These are phyloP conservation scores for Harringtonia lauricola DNA, from an alignment of 2,329 filamentous ascomycete genomes.

Conservation along the genomic window DNA sequence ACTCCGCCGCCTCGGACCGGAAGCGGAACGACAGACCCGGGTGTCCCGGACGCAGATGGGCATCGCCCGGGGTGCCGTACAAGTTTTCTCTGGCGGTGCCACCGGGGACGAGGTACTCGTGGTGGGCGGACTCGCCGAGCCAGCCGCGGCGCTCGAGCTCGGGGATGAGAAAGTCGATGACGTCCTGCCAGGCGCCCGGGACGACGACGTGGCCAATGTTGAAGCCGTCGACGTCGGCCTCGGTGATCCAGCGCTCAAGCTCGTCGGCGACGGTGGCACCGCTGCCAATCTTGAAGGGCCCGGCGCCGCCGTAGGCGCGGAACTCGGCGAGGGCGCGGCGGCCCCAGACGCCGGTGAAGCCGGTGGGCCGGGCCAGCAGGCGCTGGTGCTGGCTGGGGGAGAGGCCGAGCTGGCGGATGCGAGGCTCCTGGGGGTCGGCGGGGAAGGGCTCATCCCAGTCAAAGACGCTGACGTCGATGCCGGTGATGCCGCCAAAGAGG, in stretches of 20 bases:
- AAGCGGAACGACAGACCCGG: no score
- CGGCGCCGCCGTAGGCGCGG: constrained; percentile 12
- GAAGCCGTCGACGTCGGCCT: constrained; percentile 64
- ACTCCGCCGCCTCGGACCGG: no score
- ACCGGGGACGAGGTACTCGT: background rate
- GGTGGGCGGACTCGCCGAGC: background rate
- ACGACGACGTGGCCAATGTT: constrained; percentile 43
- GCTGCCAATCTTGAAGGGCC: constrained; percentile 43
- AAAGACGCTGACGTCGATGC: constrained; percentile 15
- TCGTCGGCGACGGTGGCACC: constrained; percentile 53
- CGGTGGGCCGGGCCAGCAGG: constrained; percentile 1
- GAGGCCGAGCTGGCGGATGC: background rate
- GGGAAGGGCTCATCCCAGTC: constrained; percentile 14
- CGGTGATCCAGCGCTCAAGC: constrained; percentile 55
- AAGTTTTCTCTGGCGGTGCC: constrained; percentile 5
- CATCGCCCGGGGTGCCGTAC: no score
- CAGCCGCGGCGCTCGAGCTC: constrained; percentile 45
- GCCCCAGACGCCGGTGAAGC: constrained; percentile 9
- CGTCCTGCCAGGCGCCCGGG: constrained; percentile 52
- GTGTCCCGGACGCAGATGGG: no score
- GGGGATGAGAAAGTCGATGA: constrained; percentile 52
- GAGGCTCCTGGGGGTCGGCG: background rate
- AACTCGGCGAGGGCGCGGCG: constrained; percentile 11
- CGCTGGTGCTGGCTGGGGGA: constrained; percentile 6
- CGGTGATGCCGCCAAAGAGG: constrained; percentile 16